Evolutionary conservation across 768 basidiomycete genomes (phyloP).

Genomic region (Hericium rajendrae): DNA sequence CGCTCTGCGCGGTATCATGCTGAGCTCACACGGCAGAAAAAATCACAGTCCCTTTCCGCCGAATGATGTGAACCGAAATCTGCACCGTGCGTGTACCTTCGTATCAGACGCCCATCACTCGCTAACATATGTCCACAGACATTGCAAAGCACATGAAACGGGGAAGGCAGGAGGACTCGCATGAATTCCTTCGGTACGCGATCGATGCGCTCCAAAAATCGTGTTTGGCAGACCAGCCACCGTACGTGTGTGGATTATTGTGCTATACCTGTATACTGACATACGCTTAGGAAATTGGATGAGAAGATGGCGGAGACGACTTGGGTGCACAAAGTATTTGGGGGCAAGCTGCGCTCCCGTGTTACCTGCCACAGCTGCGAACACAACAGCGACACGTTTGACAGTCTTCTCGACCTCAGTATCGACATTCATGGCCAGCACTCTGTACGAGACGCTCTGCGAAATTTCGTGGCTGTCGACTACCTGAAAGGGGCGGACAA

Average conservation of each 20-base stretch:
- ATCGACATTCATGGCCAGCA: slow-evolving; percentile 69
- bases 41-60: slow-evolving; percentile 47
- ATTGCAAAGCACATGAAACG: slow-evolving; percentile 87
- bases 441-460: slow-evolving; percentile 61
- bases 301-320: slow-evolving; percentile 72
- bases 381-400: slow-evolving; percentile 92
- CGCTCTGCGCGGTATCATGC: slow-evolving; percentile 46
- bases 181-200: slow-evolving; percentile 93
- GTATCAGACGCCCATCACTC: no score
- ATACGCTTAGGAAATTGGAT: slow-evolving; percentile 49
- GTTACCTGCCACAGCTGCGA: slow-evolving; percentile 78
- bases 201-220: slow-evolving; percentile 87
- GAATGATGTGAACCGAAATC: slow-evolving; percentile 13
- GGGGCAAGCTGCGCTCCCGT: slow-evolving; percentile 82
- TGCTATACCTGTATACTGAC: not conserved
- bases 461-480: slow-evolving; percentile 76
- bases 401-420: slow-evolving; percentile 88
- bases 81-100: no score
- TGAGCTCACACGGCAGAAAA: slow-evolving; percentile 35
- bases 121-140: slow-evolving; percentile 31
- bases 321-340: slow-evolving; percentile 93
- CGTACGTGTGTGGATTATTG: slow-evolving; percentile 37
- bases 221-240: slow-evolving; percentile 60
- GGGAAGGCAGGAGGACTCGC: slow-evolving; percentile 95
- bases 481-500: slow-evolving; percentile 84